Conservation (phyloP, 2,329 filamentous ascomycete genomes). For the Diaporthe caulivora region DNA sequence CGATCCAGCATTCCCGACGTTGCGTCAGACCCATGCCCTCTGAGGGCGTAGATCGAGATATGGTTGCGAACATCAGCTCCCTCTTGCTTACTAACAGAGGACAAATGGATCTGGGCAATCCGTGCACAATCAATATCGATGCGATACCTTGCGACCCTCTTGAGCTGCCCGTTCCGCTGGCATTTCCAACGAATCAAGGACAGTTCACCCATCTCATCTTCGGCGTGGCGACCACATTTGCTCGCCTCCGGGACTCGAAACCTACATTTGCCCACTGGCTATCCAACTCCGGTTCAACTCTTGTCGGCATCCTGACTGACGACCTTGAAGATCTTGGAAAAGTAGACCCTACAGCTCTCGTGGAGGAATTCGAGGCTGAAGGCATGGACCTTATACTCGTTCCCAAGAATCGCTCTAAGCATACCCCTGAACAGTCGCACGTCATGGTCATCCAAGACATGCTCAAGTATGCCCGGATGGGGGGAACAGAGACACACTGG, state of each 20-base stretch:
- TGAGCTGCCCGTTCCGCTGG: conserved; percentile 21
- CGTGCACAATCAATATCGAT: neutral
- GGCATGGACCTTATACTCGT: conserved; percentile 52
- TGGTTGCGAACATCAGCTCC: conserved; percentile 12
- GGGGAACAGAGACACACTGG: conserved; percentile 61
- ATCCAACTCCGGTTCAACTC: conserved; percentile 18
- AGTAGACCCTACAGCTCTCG: conserved; percentile 29
- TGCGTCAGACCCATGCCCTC: conserved; percentile 22
- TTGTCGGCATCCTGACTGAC: conserved; percentile 28
- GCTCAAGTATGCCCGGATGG: conserved; percentile 48
- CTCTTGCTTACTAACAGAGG: conserved; percentile 2
- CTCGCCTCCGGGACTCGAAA: conserved; percentile 29
- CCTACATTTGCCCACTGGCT: conserved; percentile 33
- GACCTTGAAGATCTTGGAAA: conserved; percentile 33
- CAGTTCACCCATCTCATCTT: conserved; percentile 37
- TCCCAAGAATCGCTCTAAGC: conserved; percentile 47
- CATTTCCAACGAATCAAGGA: conserved; percentile 38
- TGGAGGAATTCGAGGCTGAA: conserved; percentile 42
- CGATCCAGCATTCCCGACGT: conserved; percentile 22
- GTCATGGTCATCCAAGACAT: conserved; percentile 65
- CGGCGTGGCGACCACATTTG: conserved; percentile 29
- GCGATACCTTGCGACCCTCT: conserved; percentile 29
- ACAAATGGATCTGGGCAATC: neutral
- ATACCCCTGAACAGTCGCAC: conserved; percentile 62
- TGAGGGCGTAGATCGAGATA: neutral